Percentiles rank a stretch among this genome's conserved stretches.
phyloP scores from a whole-genome alignment of 169 alveolate genomes.

The Plasmodium billcollinsi region DNA sequence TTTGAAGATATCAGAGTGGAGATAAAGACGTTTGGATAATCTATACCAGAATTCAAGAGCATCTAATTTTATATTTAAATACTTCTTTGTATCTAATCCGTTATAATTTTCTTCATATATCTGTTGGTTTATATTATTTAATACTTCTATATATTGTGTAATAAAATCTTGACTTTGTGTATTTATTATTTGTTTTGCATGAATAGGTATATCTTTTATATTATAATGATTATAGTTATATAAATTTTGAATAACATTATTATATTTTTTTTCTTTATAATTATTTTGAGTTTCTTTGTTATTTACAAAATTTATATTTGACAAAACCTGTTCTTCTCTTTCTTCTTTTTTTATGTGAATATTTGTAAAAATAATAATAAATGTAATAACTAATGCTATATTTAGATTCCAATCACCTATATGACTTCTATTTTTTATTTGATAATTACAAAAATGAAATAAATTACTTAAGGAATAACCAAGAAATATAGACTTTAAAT shows the following conservation, averaged over 20 bases:
- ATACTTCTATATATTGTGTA: background rate
- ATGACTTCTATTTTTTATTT: constrained; percentile 81
- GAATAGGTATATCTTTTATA: background rate
- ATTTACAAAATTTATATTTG: background rate
- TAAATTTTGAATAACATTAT: background rate
- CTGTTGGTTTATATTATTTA: constrained; percentile 22
- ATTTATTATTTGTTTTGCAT: background rate
- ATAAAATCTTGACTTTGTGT: background rate
- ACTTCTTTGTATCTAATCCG: constrained; percentile 8
- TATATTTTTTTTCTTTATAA: background rate
- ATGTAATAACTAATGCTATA: constrained; percentile 37
- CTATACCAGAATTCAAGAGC: constrained; percentile 31
- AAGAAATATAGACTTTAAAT: constrained; percentile 82
- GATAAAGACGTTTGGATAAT: constrained; percentile 54
- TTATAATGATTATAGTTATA: background rate
- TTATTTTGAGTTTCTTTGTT: background rate
- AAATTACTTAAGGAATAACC: constrained; percentile 83
- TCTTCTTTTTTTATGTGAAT: background rate
- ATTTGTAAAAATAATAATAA: constrained; percentile 25
- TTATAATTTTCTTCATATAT: constrained; percentile 14
- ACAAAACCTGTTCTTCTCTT: background rate
- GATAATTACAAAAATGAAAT: constrained; percentile 74
- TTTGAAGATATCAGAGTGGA: constrained; percentile 15
- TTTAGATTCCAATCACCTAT: constrained; percentile 84
- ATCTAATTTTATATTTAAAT: constrained; percentile 12